phyloP scores from a whole-genome alignment of 192 early-diverging fungal species.

The Coemansia reversa region DNA sequence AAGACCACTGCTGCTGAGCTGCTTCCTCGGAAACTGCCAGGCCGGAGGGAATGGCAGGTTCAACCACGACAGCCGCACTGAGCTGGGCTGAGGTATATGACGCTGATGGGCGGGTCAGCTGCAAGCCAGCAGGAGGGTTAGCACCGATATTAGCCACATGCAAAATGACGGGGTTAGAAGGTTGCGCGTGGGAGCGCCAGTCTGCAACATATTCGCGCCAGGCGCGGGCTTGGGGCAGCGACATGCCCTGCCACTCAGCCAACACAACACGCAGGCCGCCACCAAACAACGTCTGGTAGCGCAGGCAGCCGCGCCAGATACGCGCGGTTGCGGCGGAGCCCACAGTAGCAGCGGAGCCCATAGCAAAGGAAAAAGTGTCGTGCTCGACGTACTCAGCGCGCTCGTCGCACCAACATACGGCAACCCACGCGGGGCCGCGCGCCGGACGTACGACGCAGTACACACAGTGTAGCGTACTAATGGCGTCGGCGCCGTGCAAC shows the following conservation, averaged over 20 bases:
- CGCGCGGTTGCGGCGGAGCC: constrained; percentile 18
- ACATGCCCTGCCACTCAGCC: constrained; percentile 46
- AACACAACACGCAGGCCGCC: constrained; percentile 35
- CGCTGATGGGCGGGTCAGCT: background rate
- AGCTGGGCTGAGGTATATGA: background rate
- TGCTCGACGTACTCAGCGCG: constrained; percentile 53
- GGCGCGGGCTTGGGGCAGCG: constrained; percentile 14
- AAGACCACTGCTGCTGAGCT: constrained; percentile 31
- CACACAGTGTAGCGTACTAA: constrained; percentile 40
- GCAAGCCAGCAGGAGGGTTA: constrained; percentile 24
- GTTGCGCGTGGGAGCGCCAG: constrained; percentile 8
- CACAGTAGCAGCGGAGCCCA: background rate
- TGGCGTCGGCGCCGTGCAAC: constrained; percentile 27
- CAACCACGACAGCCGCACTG: background rate
- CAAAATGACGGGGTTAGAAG: constrained; percentile 3
- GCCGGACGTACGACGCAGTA: constrained; percentile 17
- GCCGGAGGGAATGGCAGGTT: background rate
- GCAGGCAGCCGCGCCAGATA: constrained; percentile 41
- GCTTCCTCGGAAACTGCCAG: background rate
- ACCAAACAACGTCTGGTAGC: constrained; percentile 38
- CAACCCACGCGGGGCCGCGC: constrained; percentile 19
- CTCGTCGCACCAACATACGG: constrained; percentile 53
- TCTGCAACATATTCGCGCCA: constrained; percentile 24
- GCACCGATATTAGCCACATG: constrained; percentile 25
- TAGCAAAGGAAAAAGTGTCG: constrained; percentile 16